Conservation (phyloP, 2,329 filamentous ascomycete genomes). For the Peltaster fructicola region DNA sequence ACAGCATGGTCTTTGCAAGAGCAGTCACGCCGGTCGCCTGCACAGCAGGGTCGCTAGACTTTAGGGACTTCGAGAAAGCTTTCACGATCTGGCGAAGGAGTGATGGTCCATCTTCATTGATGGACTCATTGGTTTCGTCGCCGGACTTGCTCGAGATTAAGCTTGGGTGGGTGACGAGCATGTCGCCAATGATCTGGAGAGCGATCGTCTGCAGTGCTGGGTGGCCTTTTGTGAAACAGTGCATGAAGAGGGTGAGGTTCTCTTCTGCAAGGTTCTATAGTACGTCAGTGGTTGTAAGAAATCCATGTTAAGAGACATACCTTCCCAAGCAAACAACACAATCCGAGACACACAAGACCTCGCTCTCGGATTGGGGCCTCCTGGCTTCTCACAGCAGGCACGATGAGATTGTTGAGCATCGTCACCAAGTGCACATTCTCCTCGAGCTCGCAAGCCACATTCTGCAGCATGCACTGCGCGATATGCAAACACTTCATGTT, state of each 20-base stretch:
- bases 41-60: constrained; percentile 52
- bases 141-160: too few species aligned
- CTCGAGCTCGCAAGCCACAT: constrained; percentile 74
- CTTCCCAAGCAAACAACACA: constrained; percentile 82
- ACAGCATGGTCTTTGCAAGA: constrained; percentile 71
- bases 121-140: constrained; percentile 30
- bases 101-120: constrained; percentile 18
- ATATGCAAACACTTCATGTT: constrained; percentile 98
- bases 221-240: constrained; percentile 89
- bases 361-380: constrained; percentile 84
- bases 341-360: constrained; percentile 71
- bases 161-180: constrained; percentile 73
- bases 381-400: constrained; percentile 84
- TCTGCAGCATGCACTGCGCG: constrained; percentile 91
- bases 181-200: constrained; percentile 81
- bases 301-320: constrained; percentile 19
- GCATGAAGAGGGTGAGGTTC: constrained; percentile 45
- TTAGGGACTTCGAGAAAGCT: constrained; percentile 68
- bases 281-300: constrained; percentile 4
- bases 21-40: constrained; percentile 68
- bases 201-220: constrained; percentile 77
- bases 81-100: constrained; percentile 53
- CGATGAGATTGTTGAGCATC: constrained; percentile 95
- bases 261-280: constrained; percentile 4
- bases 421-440: constrained; percentile 80